These are phyloP conservation scores for Leccinum broughii DNA, from an alignment of 768 basidiomycete genomes.

Conservation along the genomic window DNA sequence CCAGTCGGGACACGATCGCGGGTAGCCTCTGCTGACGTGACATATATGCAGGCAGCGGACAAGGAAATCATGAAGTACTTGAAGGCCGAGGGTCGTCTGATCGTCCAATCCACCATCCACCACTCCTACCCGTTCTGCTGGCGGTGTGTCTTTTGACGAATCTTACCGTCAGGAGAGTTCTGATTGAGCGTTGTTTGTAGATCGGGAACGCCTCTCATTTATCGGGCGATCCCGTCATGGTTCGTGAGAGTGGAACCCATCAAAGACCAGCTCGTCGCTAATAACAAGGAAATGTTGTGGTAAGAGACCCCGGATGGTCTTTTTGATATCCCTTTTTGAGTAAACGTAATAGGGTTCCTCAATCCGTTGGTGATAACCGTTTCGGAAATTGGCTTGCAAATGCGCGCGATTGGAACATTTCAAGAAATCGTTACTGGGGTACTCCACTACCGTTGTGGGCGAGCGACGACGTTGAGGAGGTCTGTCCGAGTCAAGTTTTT, in stretches of 20 bases:
- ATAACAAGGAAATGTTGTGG: slow-evolving; percentile 93
- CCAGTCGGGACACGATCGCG: slow-evolving; percentile 27
- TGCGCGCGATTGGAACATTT: slow-evolving; percentile 99
- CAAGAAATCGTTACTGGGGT: slow-evolving; percentile 99
- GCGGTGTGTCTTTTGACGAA: slow-evolving; percentile 52
- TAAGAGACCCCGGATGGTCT: slow-evolving; percentile 29
- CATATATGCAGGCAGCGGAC: slow-evolving; percentile 73
- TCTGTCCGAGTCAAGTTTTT: slow-evolving; percentile 1
- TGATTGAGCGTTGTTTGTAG: slow-evolving; percentile 38
- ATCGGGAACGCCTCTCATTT: slow-evolving; percentile 94
- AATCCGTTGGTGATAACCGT: slow-evolving; percentile 83
- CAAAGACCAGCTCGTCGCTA: slow-evolving; percentile 82
- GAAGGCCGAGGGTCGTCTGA: slow-evolving; percentile 82
- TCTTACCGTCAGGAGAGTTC: not conserved
- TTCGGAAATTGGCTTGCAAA: slow-evolving; percentile 98
- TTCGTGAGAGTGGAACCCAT: slow-evolving; percentile 88
- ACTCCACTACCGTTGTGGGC: slow-evolving; percentile 97
- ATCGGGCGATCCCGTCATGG: slow-evolving; percentile 96
- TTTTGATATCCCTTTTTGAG: slow-evolving; percentile 2
- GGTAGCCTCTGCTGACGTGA: slow-evolving; percentile 2
- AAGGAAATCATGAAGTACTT: slow-evolving; percentile 90
- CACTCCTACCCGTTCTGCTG: slow-evolving; percentile 98
- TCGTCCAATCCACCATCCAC: slow-evolving; percentile 82
- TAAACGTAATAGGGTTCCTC: slow-evolving; percentile 74
- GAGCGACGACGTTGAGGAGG: slow-evolving; percentile 86